Percentiles rank a stretch among this genome's conserved stretches.
These are phyloP conservation scores for Calonectria pseudoreteaudii DNA, from an alignment of 2,329 filamentous ascomycete species.

Conservation along the genomic window DNA sequence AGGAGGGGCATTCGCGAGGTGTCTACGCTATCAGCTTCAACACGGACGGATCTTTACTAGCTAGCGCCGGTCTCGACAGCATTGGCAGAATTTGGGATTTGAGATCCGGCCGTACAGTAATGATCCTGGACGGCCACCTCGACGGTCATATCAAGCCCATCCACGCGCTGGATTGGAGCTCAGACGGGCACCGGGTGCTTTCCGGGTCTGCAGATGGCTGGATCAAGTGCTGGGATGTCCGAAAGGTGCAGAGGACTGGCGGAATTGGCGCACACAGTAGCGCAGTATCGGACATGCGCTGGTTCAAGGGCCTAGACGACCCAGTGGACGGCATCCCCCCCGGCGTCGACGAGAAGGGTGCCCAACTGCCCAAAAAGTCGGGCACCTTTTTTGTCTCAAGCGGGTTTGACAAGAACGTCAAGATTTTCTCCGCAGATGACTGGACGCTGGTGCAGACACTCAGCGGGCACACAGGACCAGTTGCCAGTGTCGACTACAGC, in stretches of 20 bases:
- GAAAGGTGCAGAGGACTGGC: constrained; percentile 85
- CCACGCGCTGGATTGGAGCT: constrained; percentile 91
- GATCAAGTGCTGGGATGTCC: constrained; percentile 97
- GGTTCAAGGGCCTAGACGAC: constrained; percentile 91
- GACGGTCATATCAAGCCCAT: constrained; percentile 89
- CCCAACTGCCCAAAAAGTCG: constrained; percentile 80
- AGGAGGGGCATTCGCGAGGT: constrained; percentile 94
- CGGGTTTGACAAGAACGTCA: constrained; percentile 95
- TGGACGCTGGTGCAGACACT: constrained; percentile 91
- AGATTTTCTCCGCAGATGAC: constrained; percentile 95
- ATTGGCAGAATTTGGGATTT: constrained; percentile 97
- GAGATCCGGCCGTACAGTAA: constrained; percentile 90
- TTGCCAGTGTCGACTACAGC: constrained; percentile 90
- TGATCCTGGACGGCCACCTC: constrained; percentile 91
- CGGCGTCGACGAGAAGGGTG: constrained; percentile 73
- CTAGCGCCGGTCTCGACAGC: constrained; percentile 93
- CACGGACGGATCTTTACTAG: constrained; percentile 87
- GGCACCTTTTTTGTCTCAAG: constrained; percentile 92
- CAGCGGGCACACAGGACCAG: constrained; percentile 90
- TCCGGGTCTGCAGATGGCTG: constrained; percentile 94
- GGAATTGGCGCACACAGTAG: constrained; percentile 92
- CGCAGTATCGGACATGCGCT: constrained; percentile 91
- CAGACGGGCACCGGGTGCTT: constrained; percentile 92
- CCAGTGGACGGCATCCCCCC: constrained; percentile 72
- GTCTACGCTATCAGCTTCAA: constrained; percentile 94